Conservation (phyloP, 78 protist species). For the Bodo saltans region DNA sequence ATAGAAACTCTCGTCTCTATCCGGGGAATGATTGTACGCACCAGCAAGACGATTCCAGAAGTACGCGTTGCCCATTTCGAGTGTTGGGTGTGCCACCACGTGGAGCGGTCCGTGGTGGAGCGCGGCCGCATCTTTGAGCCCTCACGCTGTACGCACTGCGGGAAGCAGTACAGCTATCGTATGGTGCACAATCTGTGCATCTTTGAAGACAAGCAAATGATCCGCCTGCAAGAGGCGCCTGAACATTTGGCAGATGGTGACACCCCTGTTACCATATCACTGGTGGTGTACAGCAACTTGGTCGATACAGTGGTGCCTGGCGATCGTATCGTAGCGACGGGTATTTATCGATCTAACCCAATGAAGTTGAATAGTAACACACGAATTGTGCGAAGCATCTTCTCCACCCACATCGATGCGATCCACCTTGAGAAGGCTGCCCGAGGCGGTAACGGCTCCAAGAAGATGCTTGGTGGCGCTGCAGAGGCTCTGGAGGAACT, state of each 20-base stretch:
- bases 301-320: constrained; percentile 93
- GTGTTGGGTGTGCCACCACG: constrained; percentile 54
- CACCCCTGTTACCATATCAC: constrained; percentile 86
- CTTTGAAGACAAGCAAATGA: constrained; percentile 90
- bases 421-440: constrained; percentile 39
- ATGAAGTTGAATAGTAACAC: constrained; percentile 35
- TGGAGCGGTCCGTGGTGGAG: constrained; percentile 28
- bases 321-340: constrained; percentile 93
- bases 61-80: constrained; percentile 48
- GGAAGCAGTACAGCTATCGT: constrained; percentile 30
- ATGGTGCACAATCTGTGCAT: constrained; percentile 86
- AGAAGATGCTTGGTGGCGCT: not conserved
- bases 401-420: constrained; percentile 45
- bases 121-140: constrained; percentile 79
- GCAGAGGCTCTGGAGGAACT: not conserved
- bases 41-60: constrained; percentile 77
- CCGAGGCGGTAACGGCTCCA: not conserved
- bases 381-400: constrained; percentile 35
- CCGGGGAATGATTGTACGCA: constrained; percentile 87
- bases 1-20: constrained; percentile 81
- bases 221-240: constrained; percentile 90
- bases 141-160: constrained; percentile 51
- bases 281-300: constrained; percentile 66
- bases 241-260: constrained; percentile 88
- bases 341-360: constrained; percentile 80